These are phyloP conservation scores for Phytophthora capsici DNA, from an alignment of 352 stramenopile genomes.

Conservation along the genomic window DNA sequence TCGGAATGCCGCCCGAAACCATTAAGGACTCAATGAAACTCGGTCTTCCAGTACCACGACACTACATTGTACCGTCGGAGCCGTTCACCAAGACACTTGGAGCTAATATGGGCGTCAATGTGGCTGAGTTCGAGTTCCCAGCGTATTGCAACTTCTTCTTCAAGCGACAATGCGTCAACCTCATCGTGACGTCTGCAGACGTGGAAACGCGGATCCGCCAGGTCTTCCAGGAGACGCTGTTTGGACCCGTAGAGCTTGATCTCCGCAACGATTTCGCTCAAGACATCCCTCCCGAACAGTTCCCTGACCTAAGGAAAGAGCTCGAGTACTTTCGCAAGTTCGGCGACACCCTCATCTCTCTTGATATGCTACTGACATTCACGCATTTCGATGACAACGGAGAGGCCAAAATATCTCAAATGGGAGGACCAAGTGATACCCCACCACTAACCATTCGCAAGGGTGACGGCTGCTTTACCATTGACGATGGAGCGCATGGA, in stretches of 20 bases:
- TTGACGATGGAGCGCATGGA: conserved; percentile 57
- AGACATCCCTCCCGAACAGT: conserved; percentile 54
- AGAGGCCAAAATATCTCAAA: conserved; percentile 61
- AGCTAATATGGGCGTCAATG: conserved; percentile 94
- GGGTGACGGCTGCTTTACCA: conserved; percentile 67
- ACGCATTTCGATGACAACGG: conserved; percentile 81
- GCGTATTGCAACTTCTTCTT: conserved; percentile 98
- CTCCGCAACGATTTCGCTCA: conserved; percentile 79
- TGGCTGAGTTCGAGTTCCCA: conserved; percentile 98
- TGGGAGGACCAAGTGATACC: conserved; percentile 53
- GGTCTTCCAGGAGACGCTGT: conserved; percentile 91
- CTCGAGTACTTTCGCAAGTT: conserved; percentile 92
- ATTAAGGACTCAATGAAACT: conserved; percentile 98
- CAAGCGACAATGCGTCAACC: conserved; percentile 86
- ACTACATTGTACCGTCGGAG: conserved; percentile 96
- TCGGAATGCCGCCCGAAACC: conserved; percentile 96
- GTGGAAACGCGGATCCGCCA: conserved; percentile 84
- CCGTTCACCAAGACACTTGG: conserved; percentile 95
- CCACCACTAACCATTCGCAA: conserved; percentile 66
- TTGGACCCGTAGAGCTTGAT: conserved; percentile 78
- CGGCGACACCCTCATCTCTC: conserved; percentile 86
- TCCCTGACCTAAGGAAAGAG: conserved; percentile 84
- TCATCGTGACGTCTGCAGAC: conserved; percentile 82
- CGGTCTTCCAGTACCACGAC: conserved; percentile 90
- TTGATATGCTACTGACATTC: conserved; percentile 91